These are phyloP conservation scores for Suillus plorans DNA, from an alignment of 768 basidiomycete species.

Conservation along the genomic window DNA sequence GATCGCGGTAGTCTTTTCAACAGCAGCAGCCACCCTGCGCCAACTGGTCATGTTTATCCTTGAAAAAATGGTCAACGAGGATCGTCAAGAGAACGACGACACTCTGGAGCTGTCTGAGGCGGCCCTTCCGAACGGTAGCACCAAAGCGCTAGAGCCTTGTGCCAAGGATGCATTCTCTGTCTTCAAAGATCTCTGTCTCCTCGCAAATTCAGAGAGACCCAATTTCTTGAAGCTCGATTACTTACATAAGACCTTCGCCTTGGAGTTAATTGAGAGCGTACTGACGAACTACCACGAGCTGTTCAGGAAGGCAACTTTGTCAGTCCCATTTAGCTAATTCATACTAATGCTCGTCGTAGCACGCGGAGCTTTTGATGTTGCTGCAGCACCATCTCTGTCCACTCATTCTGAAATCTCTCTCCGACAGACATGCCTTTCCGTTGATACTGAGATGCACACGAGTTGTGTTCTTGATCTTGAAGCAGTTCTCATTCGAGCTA, in stretches of 20 bases:
- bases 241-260: conserved; percentile 88
- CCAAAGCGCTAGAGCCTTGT: conserved; percentile 64
- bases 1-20: conserved; percentile 94
- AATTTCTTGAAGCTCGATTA: conserved; percentile 78
- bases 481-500: conserved; percentile 84
- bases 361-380: conserved; percentile 78
- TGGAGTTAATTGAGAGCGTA: conserved; percentile 96
- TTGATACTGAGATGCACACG: conserved; percentile 88
- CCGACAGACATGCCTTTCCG: conserved; percentile 80
- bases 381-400: conserved; percentile 89
- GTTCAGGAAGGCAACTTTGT: conserved; percentile 65
- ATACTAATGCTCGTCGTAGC: conserved; percentile 43
- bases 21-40: conserved; percentile 92
- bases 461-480: conserved; percentile 90
- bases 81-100: conserved; percentile 40
- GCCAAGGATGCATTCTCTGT: conserved; percentile 84
- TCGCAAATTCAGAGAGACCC: conserved; percentile 80
- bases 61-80: conserved; percentile 87
- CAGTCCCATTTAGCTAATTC: neutral
- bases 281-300: conserved; percentile 88
- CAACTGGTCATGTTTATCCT: conserved; percentile 97
- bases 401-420: conserved; percentile 80
- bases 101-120: conserved; percentile 33
- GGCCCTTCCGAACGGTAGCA: conserved; percentile 66
- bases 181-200: conserved; percentile 82